Percentiles rank a stretch among this genome's conserved stretches.
Conservation (phyloP, 495 filamentous ascomycete species). For the Neurospora sp. region DNA sequence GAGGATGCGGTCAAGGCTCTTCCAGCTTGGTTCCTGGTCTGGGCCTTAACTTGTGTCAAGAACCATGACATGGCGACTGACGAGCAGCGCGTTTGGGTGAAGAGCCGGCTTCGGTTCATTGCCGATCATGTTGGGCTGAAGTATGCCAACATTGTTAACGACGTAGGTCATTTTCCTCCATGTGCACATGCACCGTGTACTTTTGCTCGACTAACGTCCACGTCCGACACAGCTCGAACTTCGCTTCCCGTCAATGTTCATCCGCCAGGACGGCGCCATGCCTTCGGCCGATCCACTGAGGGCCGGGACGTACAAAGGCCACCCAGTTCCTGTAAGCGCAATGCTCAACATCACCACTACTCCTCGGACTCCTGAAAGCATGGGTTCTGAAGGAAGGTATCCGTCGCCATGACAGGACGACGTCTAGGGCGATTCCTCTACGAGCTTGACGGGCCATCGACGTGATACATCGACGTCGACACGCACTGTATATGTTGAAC, state of each 20-base stretch:
- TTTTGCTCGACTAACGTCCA: background rate
- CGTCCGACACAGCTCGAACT: conserved; percentile 23
- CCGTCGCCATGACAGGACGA: background rate
- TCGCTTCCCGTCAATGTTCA: conserved; percentile 41
- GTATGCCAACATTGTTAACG: conserved; percentile 33
- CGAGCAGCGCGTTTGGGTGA: conserved; percentile 34
- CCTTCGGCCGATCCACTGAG: conserved; percentile 5
- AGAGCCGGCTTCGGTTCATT: conserved; percentile 33
- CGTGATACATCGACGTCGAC: too few species aligned
- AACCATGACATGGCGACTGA: conserved; percentile 36
- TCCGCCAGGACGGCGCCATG: conserved; percentile 28
- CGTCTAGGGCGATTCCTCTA: background rate
- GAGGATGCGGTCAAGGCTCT: conserved; percentile 31
- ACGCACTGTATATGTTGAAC: too few species aligned
- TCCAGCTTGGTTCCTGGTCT: conserved; percentile 32
- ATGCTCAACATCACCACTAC: background rate
- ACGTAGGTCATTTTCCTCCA: conserved; percentile 15
- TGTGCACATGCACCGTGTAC: background rate
- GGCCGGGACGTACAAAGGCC: background rate
- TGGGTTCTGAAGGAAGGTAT: background rate
- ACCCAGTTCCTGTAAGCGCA: background rate
- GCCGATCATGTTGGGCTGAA: conserved; percentile 31
- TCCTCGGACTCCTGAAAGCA: background rate
- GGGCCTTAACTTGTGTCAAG: conserved; percentile 26
- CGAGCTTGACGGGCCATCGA: too few species aligned